These are phyloP conservation scores for Crithidia brevicula DNA, from an alignment of 208 protist species.

Conservation along the genomic window DNA sequence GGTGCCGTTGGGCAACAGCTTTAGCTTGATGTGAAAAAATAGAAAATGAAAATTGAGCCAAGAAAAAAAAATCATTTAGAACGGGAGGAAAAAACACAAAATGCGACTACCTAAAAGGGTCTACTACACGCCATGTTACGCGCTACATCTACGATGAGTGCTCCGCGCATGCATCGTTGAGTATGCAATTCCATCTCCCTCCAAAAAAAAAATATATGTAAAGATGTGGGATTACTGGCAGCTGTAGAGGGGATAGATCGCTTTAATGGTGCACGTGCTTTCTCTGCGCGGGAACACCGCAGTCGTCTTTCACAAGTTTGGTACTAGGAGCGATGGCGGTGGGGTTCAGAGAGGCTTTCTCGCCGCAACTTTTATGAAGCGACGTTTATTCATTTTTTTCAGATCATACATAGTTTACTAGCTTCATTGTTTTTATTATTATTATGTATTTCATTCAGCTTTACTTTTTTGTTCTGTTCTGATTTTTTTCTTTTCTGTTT, in stretches of 20 bases:
- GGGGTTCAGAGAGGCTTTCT: too few relatives aligned
- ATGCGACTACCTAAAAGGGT: not conserved
- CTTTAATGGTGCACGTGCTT: not conserved
- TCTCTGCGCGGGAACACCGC: not conserved
- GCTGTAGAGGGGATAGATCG: slow-evolving; percentile 12
- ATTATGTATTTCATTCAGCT: not conserved
- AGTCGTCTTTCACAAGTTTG: too few relatives aligned
- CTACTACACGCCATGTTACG: not conserved
- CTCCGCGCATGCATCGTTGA: not conserved
- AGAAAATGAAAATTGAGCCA: too few relatives aligned
- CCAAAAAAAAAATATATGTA: not conserved
- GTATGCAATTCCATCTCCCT: not conserved
- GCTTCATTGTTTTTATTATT: not conserved
- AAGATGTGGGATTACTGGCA: not conserved
- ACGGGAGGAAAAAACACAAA: not conserved
- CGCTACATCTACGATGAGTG: too few relatives aligned
- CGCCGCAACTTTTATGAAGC: too few relatives aligned
- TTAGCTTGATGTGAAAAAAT: too few relatives aligned
- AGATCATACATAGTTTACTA: too few relatives aligned
- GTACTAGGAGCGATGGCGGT: too few relatives aligned
- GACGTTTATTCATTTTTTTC: too few relatives aligned
- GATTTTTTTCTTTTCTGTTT: slow-evolving; percentile 20
- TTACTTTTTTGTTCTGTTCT: slow-evolving; percentile 16
- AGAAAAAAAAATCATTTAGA: too few relatives aligned
- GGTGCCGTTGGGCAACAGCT: too few relatives aligned